Evolutionary conservation across 2,329 filamentous ascomycete genomes (phyloP).

Genomic region (Xylariaceae sp.): DNA sequence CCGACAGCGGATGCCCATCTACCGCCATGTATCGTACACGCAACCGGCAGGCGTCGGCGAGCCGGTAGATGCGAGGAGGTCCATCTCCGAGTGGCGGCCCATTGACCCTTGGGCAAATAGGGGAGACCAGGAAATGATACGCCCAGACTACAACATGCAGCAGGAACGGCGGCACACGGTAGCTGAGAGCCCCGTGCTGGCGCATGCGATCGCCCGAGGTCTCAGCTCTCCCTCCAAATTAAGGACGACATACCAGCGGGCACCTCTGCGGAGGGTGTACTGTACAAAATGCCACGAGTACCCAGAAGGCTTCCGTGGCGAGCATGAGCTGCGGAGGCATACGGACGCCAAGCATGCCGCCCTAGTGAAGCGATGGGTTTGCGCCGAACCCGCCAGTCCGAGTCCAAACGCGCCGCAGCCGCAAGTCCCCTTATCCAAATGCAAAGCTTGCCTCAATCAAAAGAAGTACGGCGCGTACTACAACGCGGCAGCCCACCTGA

Average conservation of each 20-base stretch:
- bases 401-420: constrained; percentile 39
- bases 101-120: constrained; percentile 36
- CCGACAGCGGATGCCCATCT: constrained; percentile 33
- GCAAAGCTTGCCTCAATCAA: constrained; percentile 51
- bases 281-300: constrained; percentile 77
- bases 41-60: constrained; percentile 31
- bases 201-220: constrained; percentile 34
- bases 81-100: constrained; percentile 35
- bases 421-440: constrained; percentile 47
- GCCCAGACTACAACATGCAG: constrained; percentile 24
- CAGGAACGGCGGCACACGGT: constrained; percentile 41
- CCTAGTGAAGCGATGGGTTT: constrained; percentile 51
- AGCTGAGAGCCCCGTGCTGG: constrained; percentile 40
- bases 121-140: constrained; percentile 23
- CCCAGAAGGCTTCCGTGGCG: constrained; percentile 81
- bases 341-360: constrained; percentile 52
- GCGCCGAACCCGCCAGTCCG: constrained; percentile 43
- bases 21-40: constrained; percentile 28
- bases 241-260: constrained; percentile 44
- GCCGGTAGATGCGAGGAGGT: constrained; percentile 33
- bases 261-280: constrained; percentile 64
- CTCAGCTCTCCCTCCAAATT: constrained; percentile 40
- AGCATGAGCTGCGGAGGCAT: constrained; percentile 76
- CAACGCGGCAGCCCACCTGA: constrained; percentile 53
- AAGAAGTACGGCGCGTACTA: constrained; percentile 56